phyloP scores from a whole-genome alignment of 192 early-diverging fungal species.

The Phlyctochytrium bullatum region DNA sequence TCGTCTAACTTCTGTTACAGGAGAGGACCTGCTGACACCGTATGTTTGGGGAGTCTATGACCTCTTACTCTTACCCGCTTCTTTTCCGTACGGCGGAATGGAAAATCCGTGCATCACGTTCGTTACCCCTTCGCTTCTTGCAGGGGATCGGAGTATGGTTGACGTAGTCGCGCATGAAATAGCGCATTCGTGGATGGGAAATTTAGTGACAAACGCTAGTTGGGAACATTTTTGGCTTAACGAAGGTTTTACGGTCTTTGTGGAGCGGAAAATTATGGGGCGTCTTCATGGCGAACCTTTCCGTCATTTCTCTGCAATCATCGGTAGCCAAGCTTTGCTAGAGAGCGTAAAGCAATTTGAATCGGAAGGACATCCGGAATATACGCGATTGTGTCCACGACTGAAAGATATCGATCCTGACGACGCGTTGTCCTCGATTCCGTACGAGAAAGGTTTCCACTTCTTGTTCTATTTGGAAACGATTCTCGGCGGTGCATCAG shows the following conservation, averaged over 20 bases:
- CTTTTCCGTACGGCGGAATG: conserved; percentile 85
- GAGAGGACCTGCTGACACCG: conserved; percentile 70
- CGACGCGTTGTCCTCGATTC: conserved; percentile 51
- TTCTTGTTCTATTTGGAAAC: conserved; percentile 91
- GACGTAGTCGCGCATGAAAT: conserved; percentile 96
- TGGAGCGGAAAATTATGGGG: conserved; percentile 88
- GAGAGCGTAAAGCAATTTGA: conserved; percentile 52
- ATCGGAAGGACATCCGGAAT: conserved; percentile 38
- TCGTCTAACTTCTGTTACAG: background rate
- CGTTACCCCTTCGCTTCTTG: conserved; percentile 94
- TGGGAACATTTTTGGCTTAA: conserved; percentile 85
- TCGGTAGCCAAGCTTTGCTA: conserved; percentile 73
- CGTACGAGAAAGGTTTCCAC: conserved; percentile 91
- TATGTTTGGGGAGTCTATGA: conserved; percentile 98
- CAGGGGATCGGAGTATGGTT: conserved; percentile 89
- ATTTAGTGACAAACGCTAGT: conserved; percentile 38
- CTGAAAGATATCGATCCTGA: conserved; percentile 75
- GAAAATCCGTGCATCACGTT: conserved; percentile 98
- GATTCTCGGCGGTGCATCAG: conserved; percentile 73
- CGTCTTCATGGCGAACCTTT: conserved; percentile 73
- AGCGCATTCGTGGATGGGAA: conserved; percentile 79
- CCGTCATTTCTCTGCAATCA: conserved; percentile 81
- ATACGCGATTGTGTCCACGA: conserved; percentile 57
- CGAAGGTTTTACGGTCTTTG: conserved; percentile 93
- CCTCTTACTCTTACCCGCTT: conserved; percentile 82